Conservation (phyloP, 1,284 basidiomycete genomes). For the Austroboletus rostrupii region DNA sequence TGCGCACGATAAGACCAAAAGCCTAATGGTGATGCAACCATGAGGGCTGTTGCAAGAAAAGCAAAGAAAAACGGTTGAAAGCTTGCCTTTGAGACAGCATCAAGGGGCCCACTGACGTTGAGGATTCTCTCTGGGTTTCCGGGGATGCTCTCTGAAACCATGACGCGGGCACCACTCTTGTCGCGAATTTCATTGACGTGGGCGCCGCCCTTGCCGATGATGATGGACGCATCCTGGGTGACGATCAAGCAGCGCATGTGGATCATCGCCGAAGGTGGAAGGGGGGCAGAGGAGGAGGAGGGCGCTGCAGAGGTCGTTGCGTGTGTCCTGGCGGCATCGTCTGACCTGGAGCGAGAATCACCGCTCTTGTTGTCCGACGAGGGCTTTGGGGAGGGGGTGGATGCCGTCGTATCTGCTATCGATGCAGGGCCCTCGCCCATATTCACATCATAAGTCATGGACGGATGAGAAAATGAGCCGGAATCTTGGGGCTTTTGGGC, state of each 20-base stretch:
- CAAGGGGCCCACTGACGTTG: slow-evolving; percentile 95
- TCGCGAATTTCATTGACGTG: slow-evolving; percentile 99
- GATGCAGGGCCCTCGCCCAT: slow-evolving; percentile 51
- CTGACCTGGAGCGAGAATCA: slow-evolving; percentile 33
- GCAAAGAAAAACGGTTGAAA: slow-evolving; percentile 7
- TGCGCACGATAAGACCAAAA: slow-evolving; percentile 96
- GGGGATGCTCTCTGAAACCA: slow-evolving; percentile 94
- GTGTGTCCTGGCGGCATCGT: slow-evolving; percentile 30
- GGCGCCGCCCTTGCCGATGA: slow-evolving; percentile 94
- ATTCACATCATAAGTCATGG: slow-evolving; percentile 53
- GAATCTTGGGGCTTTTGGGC: slow-evolving; percentile 37
- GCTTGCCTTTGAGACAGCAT: slow-evolving; percentile 94
- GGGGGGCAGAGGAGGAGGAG: slow-evolving; percentile 42
- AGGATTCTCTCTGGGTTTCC: slow-evolving; percentile 98
- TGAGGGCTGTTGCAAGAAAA: slow-evolving; percentile 6
- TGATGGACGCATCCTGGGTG: slow-evolving; percentile 98
- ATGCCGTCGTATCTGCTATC: slow-evolving; percentile 52
- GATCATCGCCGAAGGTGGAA: slow-evolving; percentile 67
- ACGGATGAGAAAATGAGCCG: slow-evolving; percentile 40
- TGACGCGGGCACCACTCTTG: slow-evolving; percentile 92
- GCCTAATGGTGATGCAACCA: slow-evolving; percentile 53
- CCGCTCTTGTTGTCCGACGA: slow-evolving; percentile 38
- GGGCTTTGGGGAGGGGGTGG: slow-evolving; percentile 47
- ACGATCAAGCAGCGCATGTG: slow-evolving; percentile 97
- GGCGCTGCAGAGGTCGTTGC: slow-evolving; percentile 42